Base-by-base conservation (phyloP, 345 rosid species). In the Linum trigynum region DNA sequence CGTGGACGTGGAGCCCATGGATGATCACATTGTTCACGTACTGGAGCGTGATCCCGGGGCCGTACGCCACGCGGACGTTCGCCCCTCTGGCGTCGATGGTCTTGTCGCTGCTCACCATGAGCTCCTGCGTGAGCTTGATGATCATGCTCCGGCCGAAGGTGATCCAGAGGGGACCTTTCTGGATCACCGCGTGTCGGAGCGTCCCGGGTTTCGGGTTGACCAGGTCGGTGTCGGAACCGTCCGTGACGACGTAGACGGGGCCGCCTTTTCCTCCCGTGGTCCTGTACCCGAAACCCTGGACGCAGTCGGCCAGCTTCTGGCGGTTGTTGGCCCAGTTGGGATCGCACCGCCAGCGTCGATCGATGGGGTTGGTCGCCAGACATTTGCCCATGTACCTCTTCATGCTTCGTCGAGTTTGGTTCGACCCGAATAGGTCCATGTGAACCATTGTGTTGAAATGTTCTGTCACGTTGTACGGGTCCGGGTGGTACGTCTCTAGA, bases 201-300 rank as follows among this genome's bases (percentile, higher is more conserved):
- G 64, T 61, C 16, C 64, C 64, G 7, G 64, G 64, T 61, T 61
- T 61, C 1, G 64, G 64, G 50, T 61, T 61, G 0, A 61, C 64
- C 64, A 61, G 14, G 50, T 61, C 64, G 32, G 12, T 39, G 43
- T 61, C 64, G 2, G 64, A 61, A 32, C 50, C 17, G 23, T 61
- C 64, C 1, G 64, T 61, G 7, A 61, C 64, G 32, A 61, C 50
- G n/a, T 61, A 61, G 45, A 38, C 12, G 32, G 12, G 39, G 0
- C 64, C 64, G 16, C 48, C 64, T n/a, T 61, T 61, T 14, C 64
- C 64, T 11, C 64, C 64, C 23, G 4, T 61, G 48, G 64, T 23
- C 50, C 9, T 61, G 23, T 17, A n/a, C n/a, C 64, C 64, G 64
- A 61, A 61, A 11, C 64, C 64, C 4, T 38, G 48, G 50, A 61